Evolutionary conservation across 2,329 filamentous ascomycete genomes (phyloP), one percentile per base, ranked within the genome.

Genomic region (Tolypocladium amazonense): DNA sequence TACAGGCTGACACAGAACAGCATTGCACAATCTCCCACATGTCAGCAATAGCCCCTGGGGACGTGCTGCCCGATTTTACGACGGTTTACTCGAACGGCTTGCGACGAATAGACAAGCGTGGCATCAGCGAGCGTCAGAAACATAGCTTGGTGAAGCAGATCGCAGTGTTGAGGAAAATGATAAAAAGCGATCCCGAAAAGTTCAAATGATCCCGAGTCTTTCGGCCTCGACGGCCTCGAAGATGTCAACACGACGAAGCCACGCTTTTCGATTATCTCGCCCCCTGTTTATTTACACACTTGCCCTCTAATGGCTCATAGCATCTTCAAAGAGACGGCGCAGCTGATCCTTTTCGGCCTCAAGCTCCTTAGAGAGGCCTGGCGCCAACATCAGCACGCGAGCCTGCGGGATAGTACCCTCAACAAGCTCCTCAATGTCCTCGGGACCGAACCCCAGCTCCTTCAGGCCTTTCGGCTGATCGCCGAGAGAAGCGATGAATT

Each of bases 371-470:
- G 83, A 85, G 67, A 99, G 73, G 33, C 84, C 92, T 0, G 94
- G 95, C 37, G 94, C 94, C 63, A 99, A 76, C 88, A 92, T 94
- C 69, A 99, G 73, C 59, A 99, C 95, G 65, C 94, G 81, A 59
- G 86, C 85, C 77, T 99, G 94, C 6, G 94, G 94, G 62, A 99
- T 87, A 0, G 94, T 99, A 1, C 94, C 95, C 74, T 97, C 93
- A 1, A 99, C 92, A 63, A 99, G 77, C 12, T 79, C 84, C 64
- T 95, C 90, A 23, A 99, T 79, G 76, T 97, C 85, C 45, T 84
- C 83, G 20, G 74, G 76, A 58, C 81, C 81, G 70, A 97, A 99
- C 0, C 94, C 95, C 15, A 99, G 76, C 43, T 83, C 86, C 76
- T 89, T 91, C 65, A 99, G 74, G 0, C 95, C 95, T 47, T 85